Conservation (phyloP, 257 asterid species). For the Solanum okadae region DNA sequence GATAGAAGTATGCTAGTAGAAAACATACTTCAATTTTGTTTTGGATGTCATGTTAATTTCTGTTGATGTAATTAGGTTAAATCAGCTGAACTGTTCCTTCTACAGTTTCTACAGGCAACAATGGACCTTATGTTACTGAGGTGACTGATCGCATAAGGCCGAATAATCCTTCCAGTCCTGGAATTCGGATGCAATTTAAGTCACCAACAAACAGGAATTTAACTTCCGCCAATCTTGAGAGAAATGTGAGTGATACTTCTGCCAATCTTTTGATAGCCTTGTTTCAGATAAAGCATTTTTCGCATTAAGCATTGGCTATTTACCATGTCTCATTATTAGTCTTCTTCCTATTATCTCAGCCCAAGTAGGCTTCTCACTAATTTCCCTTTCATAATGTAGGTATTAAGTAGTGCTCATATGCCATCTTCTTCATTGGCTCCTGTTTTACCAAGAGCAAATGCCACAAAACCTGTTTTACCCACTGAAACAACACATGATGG, state of each 20-base stretch:
- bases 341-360: neutral
- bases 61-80: neutral
- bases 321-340: neutral
- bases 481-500: slow-evolving; percentile 50
- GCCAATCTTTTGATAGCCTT: neutral
- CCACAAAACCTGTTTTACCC: slow-evolving; percentile 48
- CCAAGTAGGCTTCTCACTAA: neutral
- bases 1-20: neutral
- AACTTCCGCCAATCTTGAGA: slow-evolving; percentile 47
- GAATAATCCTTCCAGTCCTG: slow-evolving; percentile 44
- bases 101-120: slow-evolving; percentile 31
- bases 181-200: slow-evolving; percentile 67
- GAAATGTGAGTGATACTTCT: slow-evolving; percentile 45
- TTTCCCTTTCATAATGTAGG: slow-evolving; percentile 24
- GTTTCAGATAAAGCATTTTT: neutral
- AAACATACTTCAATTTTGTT: neutral
- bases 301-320: neutral
- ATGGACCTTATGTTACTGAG: slow-evolving; percentile 44
- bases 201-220: slow-evolving; percentile 54
- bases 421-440: slow-evolving; percentile 67
- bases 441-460: slow-evolving; percentile 43
- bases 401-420: slow-evolving; percentile 38
- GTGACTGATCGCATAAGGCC: slow-evolving; percentile 54
- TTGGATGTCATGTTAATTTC: neutral
- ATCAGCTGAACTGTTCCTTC: slow-evolving; percentile 1